A percentile compares a stretch with the other conserved stretches of the same genome.
These are phyloP conservation scores for Cordyceps javanica DNA, from an alignment of 2,329 filamentous ascomycete genomes.

Conservation along the genomic window DNA sequence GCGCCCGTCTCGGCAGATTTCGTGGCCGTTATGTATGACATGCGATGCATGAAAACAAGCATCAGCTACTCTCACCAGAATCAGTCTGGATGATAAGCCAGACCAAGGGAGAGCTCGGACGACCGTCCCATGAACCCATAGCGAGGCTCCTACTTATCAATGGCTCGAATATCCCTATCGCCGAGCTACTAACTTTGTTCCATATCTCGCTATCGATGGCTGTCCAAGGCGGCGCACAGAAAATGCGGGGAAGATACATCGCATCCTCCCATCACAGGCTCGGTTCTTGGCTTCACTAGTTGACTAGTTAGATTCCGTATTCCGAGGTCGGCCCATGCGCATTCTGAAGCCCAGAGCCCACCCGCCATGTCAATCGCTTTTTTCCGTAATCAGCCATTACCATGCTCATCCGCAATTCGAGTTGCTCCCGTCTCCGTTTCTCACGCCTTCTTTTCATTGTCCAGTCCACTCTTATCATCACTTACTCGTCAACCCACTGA, in stretches of 20 bases:
- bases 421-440: background rate
- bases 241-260: constrained; percentile 6
- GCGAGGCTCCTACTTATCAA: background rate
- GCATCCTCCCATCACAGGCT: background rate
- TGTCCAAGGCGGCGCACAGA: background rate
- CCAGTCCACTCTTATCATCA: background rate
- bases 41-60: background rate
- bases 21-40: background rate
- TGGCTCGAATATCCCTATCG: background rate
- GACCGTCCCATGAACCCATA: background rate
- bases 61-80: background rate
- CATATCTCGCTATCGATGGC: background rate
- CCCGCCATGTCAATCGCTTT: background rate
- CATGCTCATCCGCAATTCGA: background rate
- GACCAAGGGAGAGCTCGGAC: background rate
- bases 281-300: background rate
- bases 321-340: constrained; percentile 2
- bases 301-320: background rate
- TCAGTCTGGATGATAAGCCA: background rate
- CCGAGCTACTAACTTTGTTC: background rate
- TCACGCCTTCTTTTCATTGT: background rate
- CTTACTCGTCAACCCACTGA: background rate
- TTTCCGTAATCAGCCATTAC: background rate
- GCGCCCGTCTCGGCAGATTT: background rate
- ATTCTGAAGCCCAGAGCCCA: background rate